Evolutionary conservation across 164 flowering plant genomes (phyloP).

Genomic region (Kingdonia uniflora): DNA sequence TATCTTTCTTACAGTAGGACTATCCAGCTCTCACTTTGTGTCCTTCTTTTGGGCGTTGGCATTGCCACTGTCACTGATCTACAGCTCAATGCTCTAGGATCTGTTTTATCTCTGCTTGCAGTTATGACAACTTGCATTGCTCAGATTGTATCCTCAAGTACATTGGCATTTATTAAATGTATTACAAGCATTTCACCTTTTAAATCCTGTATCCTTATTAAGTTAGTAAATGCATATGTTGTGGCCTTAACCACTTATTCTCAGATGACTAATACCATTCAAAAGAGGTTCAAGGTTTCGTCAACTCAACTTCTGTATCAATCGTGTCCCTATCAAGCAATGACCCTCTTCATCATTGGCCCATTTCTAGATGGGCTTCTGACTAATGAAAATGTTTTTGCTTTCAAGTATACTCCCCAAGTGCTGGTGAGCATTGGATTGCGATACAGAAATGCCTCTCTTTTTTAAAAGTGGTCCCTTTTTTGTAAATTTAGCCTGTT

Average conservation of each 20-base stretch:
- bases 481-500: not conserved
- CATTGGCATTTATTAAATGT: not conserved
- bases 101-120: slow-evolving; percentile 78
- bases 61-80: slow-evolving; percentile 95
- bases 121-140: slow-evolving; percentile 85
- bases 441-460: not conserved
- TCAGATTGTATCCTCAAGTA: slow-evolving; percentile 83
- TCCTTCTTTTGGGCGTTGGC: slow-evolving; percentile 18
- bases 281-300: slow-evolving; percentile 87
- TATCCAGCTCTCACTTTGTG: slow-evolving; percentile 32
- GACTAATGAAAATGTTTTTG: slow-evolving; percentile 75
- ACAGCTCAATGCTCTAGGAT: slow-evolving; percentile 88
- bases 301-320: slow-evolving; percentile 96
- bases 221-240: too few relatives aligned
- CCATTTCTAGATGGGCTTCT: slow-evolving; percentile 84
- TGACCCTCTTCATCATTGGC: slow-evolving; percentile 61
- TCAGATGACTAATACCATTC: slow-evolving; percentile 97
- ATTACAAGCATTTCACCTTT: not conserved
- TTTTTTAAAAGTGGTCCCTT: not conserved
- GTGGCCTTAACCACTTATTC: slow-evolving; percentile 30
- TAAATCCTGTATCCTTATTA: too few relatives aligned
- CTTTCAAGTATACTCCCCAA: slow-evolving; percentile 80
- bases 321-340: slow-evolving; percentile 85
- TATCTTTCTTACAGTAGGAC: slow-evolving; percentile 45
- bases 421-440: slow-evolving; percentile 60